Base-by-base conservation (phyloP, 1,284 basidiomycete species). In the Coriolopsis trogii region DNA sequence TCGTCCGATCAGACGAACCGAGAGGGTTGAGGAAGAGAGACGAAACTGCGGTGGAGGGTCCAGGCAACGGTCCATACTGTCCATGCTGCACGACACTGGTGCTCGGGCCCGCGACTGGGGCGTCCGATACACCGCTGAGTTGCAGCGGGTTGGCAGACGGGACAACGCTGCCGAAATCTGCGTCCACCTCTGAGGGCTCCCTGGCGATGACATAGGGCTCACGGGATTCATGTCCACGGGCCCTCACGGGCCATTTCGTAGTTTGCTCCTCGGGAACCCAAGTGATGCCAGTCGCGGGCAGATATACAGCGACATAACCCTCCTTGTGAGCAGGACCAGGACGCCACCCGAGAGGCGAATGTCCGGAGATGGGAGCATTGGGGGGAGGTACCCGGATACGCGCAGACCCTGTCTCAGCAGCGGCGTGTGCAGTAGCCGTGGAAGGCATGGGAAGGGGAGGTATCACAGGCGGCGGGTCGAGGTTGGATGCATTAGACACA, bases 61-160 rank as follows among this genome's bases (percentile, higher is more conserved):
- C n/a, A n/a, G 12, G 36, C 51, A n/a, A 63, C 44, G 34, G 58
- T 63, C 4, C 56, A 56, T 34, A 52, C 51, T 30, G 49, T 46
- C n/a, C 56, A 57, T 3, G n/a, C 13, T 33, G 33, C 12, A 51
- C 25, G 7, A 24, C 30, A 31, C 41, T 49, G 20, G 28, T 39
- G 33, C 57, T 56, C 1, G 57, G 37, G 1, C 57, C 53, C 7
- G 54, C 53, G 10, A 40, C 25, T 0, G 43, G 26, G 21, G 30
- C 37, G 24, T 48, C 48, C 3, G 57, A 53, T 4, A 59, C 39
- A 9, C 54, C 57, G 8, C 34, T 43, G 30, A 59, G 45, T 33
- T 53, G 51, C 16, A 59, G 21, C 2, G 57, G 53, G 46, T 59
- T 56, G 0, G 41, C 49, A 8, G 38, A 41, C 3, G 57, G 51